These are phyloP conservation scores for Lasiosphaeria miniovina DNA, from an alignment of 495 filamentous ascomycete species.

Conservation along the genomic window DNA sequence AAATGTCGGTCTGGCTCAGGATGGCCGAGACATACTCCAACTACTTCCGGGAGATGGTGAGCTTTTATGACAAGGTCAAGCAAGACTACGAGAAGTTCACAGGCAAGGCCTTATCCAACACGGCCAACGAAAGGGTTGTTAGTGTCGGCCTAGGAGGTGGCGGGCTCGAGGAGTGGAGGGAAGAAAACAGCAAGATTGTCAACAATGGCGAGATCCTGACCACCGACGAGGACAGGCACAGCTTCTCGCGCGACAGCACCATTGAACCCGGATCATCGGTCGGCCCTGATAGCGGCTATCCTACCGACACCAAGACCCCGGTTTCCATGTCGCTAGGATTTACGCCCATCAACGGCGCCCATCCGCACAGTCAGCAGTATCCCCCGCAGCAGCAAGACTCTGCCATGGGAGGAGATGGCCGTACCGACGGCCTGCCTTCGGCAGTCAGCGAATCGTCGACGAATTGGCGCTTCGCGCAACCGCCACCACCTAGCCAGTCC, in stretches of 20 bases:
- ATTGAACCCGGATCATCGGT: constrained; percentile 26
- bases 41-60: constrained; percentile 64
- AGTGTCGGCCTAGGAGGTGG: constrained; percentile 55
- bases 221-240: constrained; percentile 30
- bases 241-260: constrained; percentile 32
- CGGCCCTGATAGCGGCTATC: constrained; percentile 22
- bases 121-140: constrained; percentile 25
- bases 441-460: not conserved
- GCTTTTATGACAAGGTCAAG: constrained; percentile 64
- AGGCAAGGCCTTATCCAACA: constrained; percentile 19
- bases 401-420: not conserved
- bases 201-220: constrained; percentile 41
- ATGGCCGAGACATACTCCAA: constrained; percentile 71
- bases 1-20: constrained; percentile 63
- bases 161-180: constrained; percentile 67
- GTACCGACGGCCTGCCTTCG: not conserved
- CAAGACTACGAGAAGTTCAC: constrained; percentile 49
- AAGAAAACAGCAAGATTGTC: constrained; percentile 37
- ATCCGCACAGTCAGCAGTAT: constrained; percentile 7
- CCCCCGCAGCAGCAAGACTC: not conserved
- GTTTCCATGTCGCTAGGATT: constrained; percentile 40
- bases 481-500: not conserved
- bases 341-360: constrained; percentile 48
- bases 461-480: constrained; percentile 4
- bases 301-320: constrained; percentile 24